Evolutionary conservation across 805 yeast species (phyloP).

Genomic region (Suhomyces emberorum): DNA sequence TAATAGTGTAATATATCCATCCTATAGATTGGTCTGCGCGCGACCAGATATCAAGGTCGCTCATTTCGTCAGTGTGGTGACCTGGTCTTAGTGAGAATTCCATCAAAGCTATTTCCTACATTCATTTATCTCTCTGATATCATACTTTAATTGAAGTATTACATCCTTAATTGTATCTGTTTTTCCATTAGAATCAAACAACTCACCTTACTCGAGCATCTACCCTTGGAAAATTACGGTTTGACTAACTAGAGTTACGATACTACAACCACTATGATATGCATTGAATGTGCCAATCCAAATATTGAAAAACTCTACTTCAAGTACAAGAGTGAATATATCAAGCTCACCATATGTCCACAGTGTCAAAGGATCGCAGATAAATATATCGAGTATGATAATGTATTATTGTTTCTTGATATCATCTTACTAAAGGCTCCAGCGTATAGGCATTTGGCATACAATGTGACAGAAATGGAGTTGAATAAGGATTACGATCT

Average conservation of each 20-base stretch:
- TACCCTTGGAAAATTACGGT: too few species aligned
- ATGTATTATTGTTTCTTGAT: constrained; percentile 79
- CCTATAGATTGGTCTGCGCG: too few species aligned
- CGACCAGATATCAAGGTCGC: too few species aligned
- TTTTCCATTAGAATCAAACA: not conserved
- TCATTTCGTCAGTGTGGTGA: too few species aligned
- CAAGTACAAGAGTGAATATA: constrained; percentile 71
- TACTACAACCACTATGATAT: constrained; percentile 83
- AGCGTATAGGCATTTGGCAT: constrained; percentile 84
- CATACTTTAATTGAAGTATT: too few species aligned
- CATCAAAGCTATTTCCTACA: too few species aligned
- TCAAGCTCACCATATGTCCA: constrained; percentile 73
- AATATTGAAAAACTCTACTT: constrained; percentile 66
- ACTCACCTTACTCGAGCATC: not conserved
- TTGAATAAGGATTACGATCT: constrained; percentile 13
- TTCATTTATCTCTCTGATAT: too few species aligned
- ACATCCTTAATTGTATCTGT: too few species aligned
- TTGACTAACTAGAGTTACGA: too few species aligned
- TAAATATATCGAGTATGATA: constrained; percentile 87
- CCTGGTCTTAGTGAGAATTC: too few species aligned
- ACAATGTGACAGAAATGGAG: constrained; percentile 51
- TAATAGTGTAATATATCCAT: too few species aligned
- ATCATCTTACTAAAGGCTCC: constrained; percentile 79
- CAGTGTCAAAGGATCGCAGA: constrained; percentile 76
- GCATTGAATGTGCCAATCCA: constrained; percentile 75